Evolutionary conservation across 495 filamentous ascomycete species (phyloP).

Genomic region (Staphylotrichum tortipilum): DNA sequence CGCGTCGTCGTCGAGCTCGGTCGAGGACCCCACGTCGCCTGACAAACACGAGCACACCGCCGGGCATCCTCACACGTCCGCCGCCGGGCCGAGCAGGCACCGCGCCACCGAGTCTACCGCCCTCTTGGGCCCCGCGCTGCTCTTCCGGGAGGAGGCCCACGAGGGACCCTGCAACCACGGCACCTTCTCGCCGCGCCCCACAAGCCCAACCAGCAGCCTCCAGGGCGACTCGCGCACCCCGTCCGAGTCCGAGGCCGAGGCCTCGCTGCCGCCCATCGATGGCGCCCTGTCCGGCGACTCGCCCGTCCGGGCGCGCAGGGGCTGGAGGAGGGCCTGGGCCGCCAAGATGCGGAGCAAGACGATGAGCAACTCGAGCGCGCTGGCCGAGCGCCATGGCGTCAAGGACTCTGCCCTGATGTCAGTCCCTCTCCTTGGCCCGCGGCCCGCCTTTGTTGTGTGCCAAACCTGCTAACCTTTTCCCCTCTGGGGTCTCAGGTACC

Average conservation of each 20-base stretch:
- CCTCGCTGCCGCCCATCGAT: slow-evolving; percentile 10
- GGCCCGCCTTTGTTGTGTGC: not conserved
- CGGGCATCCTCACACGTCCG: not conserved
- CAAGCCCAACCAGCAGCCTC: slow-evolving; percentile 39
- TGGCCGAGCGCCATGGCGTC: slow-evolving; percentile 54
- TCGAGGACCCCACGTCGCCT: slow-evolving; percentile 3
- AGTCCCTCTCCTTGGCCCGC: slow-evolving; percentile 14
- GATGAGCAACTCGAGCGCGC: slow-evolving; percentile 52
- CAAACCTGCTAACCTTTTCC: slow-evolving; percentile 6
- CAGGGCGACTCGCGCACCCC: slow-evolving; percentile 17
- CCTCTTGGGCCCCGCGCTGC: slow-evolving; percentile 25
- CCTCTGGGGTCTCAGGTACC: too few relatives aligned
- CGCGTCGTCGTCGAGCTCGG: slow-evolving; percentile 24
- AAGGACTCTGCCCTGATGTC: slow-evolving; percentile 51
- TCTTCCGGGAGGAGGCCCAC: slow-evolving; percentile 30
- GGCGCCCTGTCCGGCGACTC: slow-evolving; percentile 12
- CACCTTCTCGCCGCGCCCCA: slow-evolving; percentile 65
- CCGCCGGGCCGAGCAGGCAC: slow-evolving; percentile 22
- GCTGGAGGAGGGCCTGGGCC: slow-evolving; percentile 32
- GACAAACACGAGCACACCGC: not conserved
- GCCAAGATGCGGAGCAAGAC: slow-evolving; percentile 43
- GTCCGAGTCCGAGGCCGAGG: slow-evolving; percentile 19
- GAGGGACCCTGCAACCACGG: slow-evolving; percentile 60
- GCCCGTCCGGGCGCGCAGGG: slow-evolving; percentile 15
- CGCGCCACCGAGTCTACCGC: slow-evolving; percentile 34